Base-by-base conservation (phyloP, 176 grass and related monocot genomes). In the barley (Hordeum vulgare) region DNA sequence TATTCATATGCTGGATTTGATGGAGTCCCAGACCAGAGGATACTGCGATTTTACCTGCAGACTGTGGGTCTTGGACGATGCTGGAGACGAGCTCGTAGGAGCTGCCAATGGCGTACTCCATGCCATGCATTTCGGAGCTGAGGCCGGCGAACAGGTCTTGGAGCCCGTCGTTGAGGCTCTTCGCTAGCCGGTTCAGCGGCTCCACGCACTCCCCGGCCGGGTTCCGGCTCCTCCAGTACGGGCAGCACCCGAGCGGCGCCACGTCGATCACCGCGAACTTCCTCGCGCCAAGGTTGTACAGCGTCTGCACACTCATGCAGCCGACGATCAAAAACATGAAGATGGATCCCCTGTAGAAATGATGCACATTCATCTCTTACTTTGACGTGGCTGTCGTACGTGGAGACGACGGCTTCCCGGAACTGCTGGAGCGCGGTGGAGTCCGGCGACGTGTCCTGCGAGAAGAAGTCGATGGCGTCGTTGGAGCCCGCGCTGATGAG, bases 241-340 rank as follows among this genome's bases (percentile, higher is more conserved):
- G 94, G 39, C 60, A 80, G n/a, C 94, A 97, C 20, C 89, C 89
- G 13, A 93, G 35, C 15, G 35, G 12, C n/a, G 91, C 61, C 75
- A 91, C 81, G 51, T 97, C 77, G 13, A 83, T 81, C 74, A 97
- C 66, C 1, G 42, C 81, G 10, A 97, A 94, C 72, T 91, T 93
- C 69, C 94, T 97, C 0, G 94, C 89, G 17, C 86, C 94, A 17
- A 93, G 68, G 72, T 86, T 74, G 39, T 96, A 91, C 44, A 93
- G 57, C 18, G 79, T 60, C 91, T 97, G 74, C 81, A 31, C 29
- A 31, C n/a, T n/a, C n/a, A 31, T 31, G 29, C 3, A 31, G 29
- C 3, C 3, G 3, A 3, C 29, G 3, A 31, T 31, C 29, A n/a
- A n/a, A n/a, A n/a, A n/a, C 29, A 31, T 31, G 29, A 1, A 3